These are phyloP conservation scores for Gossypium schwendimanii DNA, from an alignment of 441 rosid species.

Conservation along the genomic window DNA sequence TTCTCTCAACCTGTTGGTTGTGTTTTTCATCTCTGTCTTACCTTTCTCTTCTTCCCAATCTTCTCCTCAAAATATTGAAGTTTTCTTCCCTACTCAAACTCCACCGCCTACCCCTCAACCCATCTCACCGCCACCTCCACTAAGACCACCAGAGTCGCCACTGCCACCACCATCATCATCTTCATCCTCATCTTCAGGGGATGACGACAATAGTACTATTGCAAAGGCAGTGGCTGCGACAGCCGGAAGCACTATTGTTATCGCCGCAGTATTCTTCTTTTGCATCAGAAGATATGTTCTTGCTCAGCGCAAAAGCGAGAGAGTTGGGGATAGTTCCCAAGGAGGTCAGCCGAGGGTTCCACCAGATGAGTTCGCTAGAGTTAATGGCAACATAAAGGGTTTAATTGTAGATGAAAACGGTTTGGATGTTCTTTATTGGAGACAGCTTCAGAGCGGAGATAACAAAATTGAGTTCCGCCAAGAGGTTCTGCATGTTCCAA, in stretches of 20 bases:
- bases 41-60: slow-evolving; percentile 36
- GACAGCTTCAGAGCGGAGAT: slow-evolving; percentile 36
- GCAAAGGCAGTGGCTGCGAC: slow-evolving; percentile 60
- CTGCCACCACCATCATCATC: background rate
- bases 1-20: slow-evolving; percentile 11
- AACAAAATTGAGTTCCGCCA: slow-evolving; percentile 23
- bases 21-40: slow-evolving; percentile 17
- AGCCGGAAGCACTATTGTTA: slow-evolving; percentile 49
- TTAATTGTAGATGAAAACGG: slow-evolving; percentile 76
- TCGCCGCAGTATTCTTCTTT: slow-evolving; percentile 53
- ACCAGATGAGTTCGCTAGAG: slow-evolving; percentile 27
- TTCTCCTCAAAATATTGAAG: slow-evolving; percentile 55
- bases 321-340: slow-evolving; percentile 11
- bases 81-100: slow-evolving; percentile 36
- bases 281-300: slow-evolving; percentile 25
- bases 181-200: slow-evolving; percentile 12
- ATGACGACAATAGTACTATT: slow-evolving; percentile 22
- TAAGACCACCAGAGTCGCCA: background rate
- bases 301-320: slow-evolving; percentile 25
- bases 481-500: slow-evolving; percentile 14
- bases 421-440: slow-evolving; percentile 79
- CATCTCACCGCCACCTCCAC: background rate
- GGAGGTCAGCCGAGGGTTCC: slow-evolving; percentile 18
- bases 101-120: slow-evolving; percentile 18
- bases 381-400: slow-evolving; percentile 45